These are phyloP conservation scores for Galerina sulciceps DNA, from an alignment of 768 basidiomycete species.

Conservation along the genomic window DNA sequence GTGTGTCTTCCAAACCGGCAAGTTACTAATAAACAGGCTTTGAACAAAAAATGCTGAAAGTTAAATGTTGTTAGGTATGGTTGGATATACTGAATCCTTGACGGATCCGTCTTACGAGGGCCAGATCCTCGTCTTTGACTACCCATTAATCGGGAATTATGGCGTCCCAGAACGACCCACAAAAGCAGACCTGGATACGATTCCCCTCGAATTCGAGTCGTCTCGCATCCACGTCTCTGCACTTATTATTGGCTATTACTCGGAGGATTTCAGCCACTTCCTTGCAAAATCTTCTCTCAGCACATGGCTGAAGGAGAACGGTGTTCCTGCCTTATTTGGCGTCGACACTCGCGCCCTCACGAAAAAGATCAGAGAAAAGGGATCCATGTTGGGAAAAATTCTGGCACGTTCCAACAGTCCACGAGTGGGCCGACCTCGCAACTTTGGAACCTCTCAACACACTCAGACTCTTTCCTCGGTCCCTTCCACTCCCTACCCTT, in stretches of 20 bases:
- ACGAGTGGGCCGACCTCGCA: constrained; percentile 41
- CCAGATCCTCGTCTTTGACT: constrained; percentile 96
- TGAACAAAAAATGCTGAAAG: constrained; percentile 1
- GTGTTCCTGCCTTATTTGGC: constrained; percentile 92
- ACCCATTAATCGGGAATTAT: constrained; percentile 97
- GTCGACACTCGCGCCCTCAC: constrained; percentile 97
- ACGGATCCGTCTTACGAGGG: constrained; percentile 99
- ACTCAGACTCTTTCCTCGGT: constrained; percentile 47
- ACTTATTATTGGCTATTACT: constrained; percentile 92
- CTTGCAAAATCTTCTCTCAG: constrained; percentile 87
- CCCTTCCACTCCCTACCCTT: constrained; percentile 57
- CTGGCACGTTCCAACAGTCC: constrained; percentile 64
- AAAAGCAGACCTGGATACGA: constrained; percentile 47
- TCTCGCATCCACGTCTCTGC: constrained; percentile 93
- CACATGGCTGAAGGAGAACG: constrained; percentile 93
- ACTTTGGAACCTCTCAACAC: constrained; percentile 18
- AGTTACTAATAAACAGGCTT: constrained; percentile 29
- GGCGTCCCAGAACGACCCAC: constrained; percentile 82
- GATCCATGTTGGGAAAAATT: constrained; percentile 87
- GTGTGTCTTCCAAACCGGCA: constrained; percentile 99
- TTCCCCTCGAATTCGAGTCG: constrained; percentile 89
- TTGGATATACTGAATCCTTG: constrained; percentile 96
- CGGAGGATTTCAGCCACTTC: constrained; percentile 93
- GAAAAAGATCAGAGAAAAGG: constrained; percentile 94
- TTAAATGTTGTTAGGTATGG: constrained; percentile 77